These are phyloP conservation scores for Puccinia horiana DNA, from an alignment of 1,284 basidiomycete genomes.

Conservation along the genomic window DNA sequence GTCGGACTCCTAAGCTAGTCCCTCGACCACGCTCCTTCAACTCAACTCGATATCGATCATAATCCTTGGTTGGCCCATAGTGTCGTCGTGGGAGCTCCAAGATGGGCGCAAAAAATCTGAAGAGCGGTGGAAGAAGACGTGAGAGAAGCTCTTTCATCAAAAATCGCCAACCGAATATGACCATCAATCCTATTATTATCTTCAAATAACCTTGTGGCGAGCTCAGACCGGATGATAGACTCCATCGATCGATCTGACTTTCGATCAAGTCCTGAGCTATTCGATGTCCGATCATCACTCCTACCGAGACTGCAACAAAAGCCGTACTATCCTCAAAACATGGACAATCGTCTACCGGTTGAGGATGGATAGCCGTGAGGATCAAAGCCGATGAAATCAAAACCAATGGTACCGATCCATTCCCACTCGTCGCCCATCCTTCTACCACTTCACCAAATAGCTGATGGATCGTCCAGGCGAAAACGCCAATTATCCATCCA, in stretches of 20 bases:
- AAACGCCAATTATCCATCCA: slow-evolving; percentile 56
- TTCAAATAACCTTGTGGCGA: slow-evolving; percentile 63
- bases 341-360: slow-evolving; percentile 85
- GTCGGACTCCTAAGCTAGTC: slow-evolving; percentile 8
- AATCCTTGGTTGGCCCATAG: slow-evolving; percentile 53
- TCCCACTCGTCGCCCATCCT: background rate
- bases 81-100: slow-evolving; percentile 58
- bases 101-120: slow-evolving; percentile 68
- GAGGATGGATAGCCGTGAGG: slow-evolving; percentile 80
- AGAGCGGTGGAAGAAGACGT: slow-evolving; percentile 74
- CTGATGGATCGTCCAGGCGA: slow-evolving; percentile 51
- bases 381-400: slow-evolving; percentile 69
- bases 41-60: slow-evolving; percentile 40
- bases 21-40: background rate
- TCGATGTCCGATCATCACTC: slow-evolving; percentile 71
- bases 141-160: slow-evolving; percentile 75
- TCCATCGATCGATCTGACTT: slow-evolving; percentile 51
- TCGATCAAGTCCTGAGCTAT: slow-evolving; percentile 33
- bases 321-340: slow-evolving; percentile 98
- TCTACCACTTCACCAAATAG: slow-evolving; percentile 26
- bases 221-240: slow-evolving; percentile 62
- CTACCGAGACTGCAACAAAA: slow-evolving; percentile 79
- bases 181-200: slow-evolving; percentile 59
- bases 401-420: slow-evolving; percentile 67
- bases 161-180: slow-evolving; percentile 81